Percentiles rank a stretch among this genome's conserved stretches.
Conservation (phyloP, 805 yeast genomes). For the Saturnispora zaruensis region DNA sequence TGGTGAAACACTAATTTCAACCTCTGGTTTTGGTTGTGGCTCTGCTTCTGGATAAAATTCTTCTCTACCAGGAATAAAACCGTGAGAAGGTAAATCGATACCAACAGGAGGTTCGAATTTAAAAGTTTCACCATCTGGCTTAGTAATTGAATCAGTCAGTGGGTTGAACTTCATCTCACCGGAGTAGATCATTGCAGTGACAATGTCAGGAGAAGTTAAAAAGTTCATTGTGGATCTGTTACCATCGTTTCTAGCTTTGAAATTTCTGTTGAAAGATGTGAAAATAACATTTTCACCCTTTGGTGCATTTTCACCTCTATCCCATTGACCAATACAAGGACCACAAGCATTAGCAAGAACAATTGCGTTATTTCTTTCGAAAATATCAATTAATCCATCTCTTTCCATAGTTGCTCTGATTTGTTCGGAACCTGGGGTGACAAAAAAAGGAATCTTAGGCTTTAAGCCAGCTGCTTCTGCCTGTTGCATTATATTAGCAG, state of each 20-base stretch:
- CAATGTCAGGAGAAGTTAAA: conserved; percentile 94
- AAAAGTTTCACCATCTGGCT: conserved; percentile 84
- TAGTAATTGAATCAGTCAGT: conserved; percentile 79
- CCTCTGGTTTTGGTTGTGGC: conserved; percentile 47
- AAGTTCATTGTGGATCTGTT: conserved; percentile 96
- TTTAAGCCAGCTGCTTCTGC: conserved; percentile 88
- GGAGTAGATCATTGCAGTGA: conserved; percentile 89
- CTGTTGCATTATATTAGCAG: conserved; percentile 84
- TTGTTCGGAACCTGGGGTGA: conserved; percentile 98
- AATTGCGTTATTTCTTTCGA: conserved; percentile 85
- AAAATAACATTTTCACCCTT: conserved; percentile 95
- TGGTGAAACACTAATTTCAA: conserved; percentile 53
- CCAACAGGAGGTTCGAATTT: conserved; percentile 82
- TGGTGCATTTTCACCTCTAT: conserved; percentile 76
- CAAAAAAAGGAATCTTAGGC: conserved; percentile 85
- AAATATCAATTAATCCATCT: conserved; percentile 85
- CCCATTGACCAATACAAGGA: conserved; percentile 99
- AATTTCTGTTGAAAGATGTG: conserved; percentile 96
- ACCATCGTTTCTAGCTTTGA: conserved; percentile 96
- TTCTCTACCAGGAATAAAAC: conserved; percentile 80
- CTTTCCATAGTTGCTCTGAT: conserved; percentile 96
- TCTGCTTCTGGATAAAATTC: conserved; percentile 49
- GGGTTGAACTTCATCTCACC: conserved; percentile 98
- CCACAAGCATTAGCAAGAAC: conserved; percentile 98
- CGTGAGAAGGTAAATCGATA: conserved; percentile 79